Conservation (phyloP, 2,329 filamentous ascomycete species). For the Sporothrix schenckii region DNA sequence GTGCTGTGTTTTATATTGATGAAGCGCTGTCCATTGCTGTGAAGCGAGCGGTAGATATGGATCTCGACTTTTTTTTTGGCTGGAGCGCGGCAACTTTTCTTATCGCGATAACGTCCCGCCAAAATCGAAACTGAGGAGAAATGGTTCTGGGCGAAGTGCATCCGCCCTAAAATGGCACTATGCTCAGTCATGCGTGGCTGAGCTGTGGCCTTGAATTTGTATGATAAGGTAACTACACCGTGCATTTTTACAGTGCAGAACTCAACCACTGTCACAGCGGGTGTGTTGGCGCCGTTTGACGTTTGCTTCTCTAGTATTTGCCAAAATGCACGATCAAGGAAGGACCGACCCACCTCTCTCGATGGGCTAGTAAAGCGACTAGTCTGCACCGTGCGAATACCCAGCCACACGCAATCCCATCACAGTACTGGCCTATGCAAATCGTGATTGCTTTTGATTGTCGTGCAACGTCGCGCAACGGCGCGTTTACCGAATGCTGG, state of each 20-base stretch:
- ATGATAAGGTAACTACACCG: not conserved
- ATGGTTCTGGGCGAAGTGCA: not conserved
- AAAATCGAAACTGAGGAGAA: not conserved
- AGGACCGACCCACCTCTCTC: conserved; percentile 11
- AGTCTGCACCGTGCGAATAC: conserved; percentile 18
- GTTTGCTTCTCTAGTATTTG: conserved; percentile 19
- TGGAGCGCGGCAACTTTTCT: conserved; percentile 20
- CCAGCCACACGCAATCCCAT: not conserved
- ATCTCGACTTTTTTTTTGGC: not conserved
- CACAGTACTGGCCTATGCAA: not conserved
- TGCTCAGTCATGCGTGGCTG: conserved; percentile 16
- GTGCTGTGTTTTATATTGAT: conserved; percentile 17
- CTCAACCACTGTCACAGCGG: not conserved
- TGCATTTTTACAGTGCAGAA: not conserved
- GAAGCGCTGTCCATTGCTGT: conserved; percentile 11
- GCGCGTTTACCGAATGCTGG: conserved; percentile 22
- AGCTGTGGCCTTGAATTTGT: not conserved
- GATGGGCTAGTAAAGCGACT: not conserved
- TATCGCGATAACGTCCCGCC: conserved; percentile 29
- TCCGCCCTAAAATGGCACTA: conserved; percentile 3
- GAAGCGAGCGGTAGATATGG: not conserved
- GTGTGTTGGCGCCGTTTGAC: conserved; percentile 23
- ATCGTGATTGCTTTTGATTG: conserved; percentile 7
- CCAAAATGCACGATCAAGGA: conserved; percentile 23
- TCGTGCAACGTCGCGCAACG: conserved; percentile 31